These are phyloP conservation scores for Hirsutella rhossiliensis DNA, from an alignment of 2,329 filamentous ascomycete genomes.

Conservation along the genomic window DNA sequence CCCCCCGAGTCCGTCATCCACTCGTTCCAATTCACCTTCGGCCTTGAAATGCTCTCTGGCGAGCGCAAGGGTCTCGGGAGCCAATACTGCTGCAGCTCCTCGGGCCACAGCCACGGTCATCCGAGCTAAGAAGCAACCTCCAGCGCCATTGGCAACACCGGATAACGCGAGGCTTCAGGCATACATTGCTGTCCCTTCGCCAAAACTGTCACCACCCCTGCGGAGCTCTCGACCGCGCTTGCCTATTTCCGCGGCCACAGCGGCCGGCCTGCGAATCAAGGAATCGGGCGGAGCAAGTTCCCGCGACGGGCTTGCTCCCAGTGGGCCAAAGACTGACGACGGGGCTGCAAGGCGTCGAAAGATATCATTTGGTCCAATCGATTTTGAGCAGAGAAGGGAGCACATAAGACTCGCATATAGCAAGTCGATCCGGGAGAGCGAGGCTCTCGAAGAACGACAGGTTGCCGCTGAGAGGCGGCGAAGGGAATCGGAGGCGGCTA, in stretches of 20 bases:
- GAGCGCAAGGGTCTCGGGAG: slow-evolving; percentile 26
- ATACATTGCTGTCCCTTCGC: slow-evolving; percentile 57
- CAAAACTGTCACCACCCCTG: slow-evolving; percentile 66
- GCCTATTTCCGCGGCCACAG: slow-evolving; percentile 62
- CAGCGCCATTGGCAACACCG: slow-evolving; percentile 28
- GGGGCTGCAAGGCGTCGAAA: slow-evolving; percentile 32
- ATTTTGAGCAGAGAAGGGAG: slow-evolving; percentile 73
- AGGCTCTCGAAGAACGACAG: slow-evolving; percentile 44
- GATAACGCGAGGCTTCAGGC: slow-evolving; percentile 53
- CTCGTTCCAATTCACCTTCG: slow-evolving; percentile 44
- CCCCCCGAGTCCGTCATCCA: slow-evolving; percentile 36
- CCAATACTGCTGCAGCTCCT: slow-evolving; percentile 22
- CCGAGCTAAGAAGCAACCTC: slow-evolving; percentile 29
- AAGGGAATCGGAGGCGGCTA: slow-evolving; percentile 36
- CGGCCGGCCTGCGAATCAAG: slow-evolving; percentile 57
- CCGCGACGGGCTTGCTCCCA: slow-evolving; percentile 21
- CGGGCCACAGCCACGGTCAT: slow-evolving; percentile 28
- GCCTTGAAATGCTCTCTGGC: slow-evolving; percentile 28
- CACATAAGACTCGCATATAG: slow-evolving; percentile 78
- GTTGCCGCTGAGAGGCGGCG: slow-evolving; percentile 38
- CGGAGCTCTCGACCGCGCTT: slow-evolving; percentile 74
- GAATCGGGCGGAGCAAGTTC: slow-evolving; percentile 45
- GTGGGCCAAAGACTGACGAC: slow-evolving; percentile 23
- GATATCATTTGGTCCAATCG: slow-evolving; percentile 59
- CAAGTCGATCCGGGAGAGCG: slow-evolving; percentile 66